Evolutionary conservation across 23 red algal species (phyloP).

Genomic region (Gracilaria gracilis): DNA sequence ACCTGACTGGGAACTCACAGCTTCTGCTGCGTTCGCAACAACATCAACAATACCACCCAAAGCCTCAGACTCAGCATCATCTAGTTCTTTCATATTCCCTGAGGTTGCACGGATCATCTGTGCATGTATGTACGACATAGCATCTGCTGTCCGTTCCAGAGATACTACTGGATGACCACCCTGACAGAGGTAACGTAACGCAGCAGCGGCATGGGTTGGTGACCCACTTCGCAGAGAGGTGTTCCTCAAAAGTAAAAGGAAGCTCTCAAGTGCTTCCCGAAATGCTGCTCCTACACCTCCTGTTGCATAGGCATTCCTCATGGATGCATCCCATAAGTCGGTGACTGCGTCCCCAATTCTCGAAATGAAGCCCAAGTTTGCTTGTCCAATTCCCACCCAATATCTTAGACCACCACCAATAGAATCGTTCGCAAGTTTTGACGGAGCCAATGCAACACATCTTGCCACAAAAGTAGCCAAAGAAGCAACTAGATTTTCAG

Average conservation of each 20-base stretch:
- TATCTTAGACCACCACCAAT: constrained; percentile 66
- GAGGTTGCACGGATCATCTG: constrained; percentile 23
- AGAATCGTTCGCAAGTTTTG: constrained; percentile 63
- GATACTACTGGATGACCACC: constrained; percentile 75
- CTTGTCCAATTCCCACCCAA: constrained; percentile 67
- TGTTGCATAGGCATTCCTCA: constrained; percentile 64
- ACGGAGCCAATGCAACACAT: constrained; percentile 61
- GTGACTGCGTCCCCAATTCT: constrained; percentile 72
- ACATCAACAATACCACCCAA: constrained; percentile 52
- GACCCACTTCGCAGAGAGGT: constrained; percentile 51
- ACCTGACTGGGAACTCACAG: constrained; percentile 51
- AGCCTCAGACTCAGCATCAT: constrained; percentile 35
- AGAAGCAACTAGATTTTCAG: constrained; percentile 58
- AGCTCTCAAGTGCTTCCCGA: constrained; percentile 55
- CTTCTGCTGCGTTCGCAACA: constrained; percentile 59
- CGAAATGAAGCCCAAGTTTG: constrained; percentile 53
- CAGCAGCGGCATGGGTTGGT: constrained; percentile 55
- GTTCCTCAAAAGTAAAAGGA: constrained; percentile 42
- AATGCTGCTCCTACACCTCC: constrained; percentile 71
- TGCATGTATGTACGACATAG: constrained; percentile 37
- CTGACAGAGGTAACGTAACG: constrained; percentile 60
- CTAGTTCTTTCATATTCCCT: constrained; percentile 24
- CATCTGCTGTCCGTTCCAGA: constrained; percentile 51
- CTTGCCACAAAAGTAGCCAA: constrained; percentile 62
- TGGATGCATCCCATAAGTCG: constrained; percentile 71